phyloP scores from a whole-genome alignment of 2,329 filamentous ascomycete genomes.

The Pseudogymnoascus sp. region DNA sequence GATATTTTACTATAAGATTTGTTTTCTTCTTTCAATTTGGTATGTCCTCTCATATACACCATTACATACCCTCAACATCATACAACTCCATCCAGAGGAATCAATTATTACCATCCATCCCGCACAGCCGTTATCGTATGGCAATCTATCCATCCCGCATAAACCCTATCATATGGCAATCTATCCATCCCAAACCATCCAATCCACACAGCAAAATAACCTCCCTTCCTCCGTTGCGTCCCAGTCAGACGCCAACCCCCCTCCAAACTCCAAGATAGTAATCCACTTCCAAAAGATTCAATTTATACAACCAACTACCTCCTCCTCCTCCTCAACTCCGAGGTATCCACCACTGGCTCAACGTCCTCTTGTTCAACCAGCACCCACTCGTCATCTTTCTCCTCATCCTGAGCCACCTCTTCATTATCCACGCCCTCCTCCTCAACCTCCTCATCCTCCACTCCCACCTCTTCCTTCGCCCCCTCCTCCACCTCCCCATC shows the following conservation, averaged over 20 bases:
- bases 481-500: slow-evolving; percentile 28
- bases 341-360: slow-evolving; percentile 16
- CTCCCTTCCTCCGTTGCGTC: neutral
- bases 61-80: no score
- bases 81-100: no score
- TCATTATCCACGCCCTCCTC: slow-evolving; percentile 11
- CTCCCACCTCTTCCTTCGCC: slow-evolving; percentile 22
- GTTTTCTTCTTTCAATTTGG: no score
- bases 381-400: neutral
- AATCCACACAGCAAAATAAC: neutral
- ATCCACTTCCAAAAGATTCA: neutral
- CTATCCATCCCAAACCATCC: neutral
- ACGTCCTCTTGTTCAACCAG: slow-evolving; percentile 9
- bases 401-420: neutral
- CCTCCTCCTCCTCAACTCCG: slow-evolving; percentile 22
- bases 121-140: no score
- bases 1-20: no score
- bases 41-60: no score
- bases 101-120: no score
- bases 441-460: slow-evolving; percentile 14
- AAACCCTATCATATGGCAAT: no score
- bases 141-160: neutral
- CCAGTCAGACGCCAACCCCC: neutral
- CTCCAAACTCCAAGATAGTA: neutral
- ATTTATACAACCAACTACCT: neutral